Base-by-base conservation (phyloP, 805 yeast species). In the Ogataea methylovora region DNA sequence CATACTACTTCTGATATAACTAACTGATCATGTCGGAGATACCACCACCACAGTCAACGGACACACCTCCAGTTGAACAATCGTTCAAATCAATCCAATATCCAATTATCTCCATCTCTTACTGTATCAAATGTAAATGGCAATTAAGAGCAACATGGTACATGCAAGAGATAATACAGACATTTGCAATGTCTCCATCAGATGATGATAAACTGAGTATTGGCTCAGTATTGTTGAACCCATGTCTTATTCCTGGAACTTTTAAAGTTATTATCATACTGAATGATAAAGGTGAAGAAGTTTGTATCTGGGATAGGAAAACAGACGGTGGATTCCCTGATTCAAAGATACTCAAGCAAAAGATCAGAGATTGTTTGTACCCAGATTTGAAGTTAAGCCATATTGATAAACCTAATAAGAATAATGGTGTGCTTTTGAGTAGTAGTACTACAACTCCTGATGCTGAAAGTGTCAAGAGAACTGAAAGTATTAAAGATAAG, bases 101-200 rank as follows among this genome's bases (percentile, higher is more conserved):
- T 38, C 92, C 94, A 2, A 62, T 76, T 29, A 71, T 86, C 2
- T 60, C 74, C 4, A 84, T 86, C 27, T 68, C 73, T 44, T 86
- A 79, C 58, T 86, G 96, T 52, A 80, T 82, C 25, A 74, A 71
- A 50, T 86, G 96, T 63, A 81, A 82, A 48, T 86, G 96, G 96
- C 82, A 83, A 46, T 69, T 84, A 30, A 62, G 96, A 10, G 94
- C 95, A 2, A 70, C 84, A 0, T 87, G 95, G 95, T 84, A 84
- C 45, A 62, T 76, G 22, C 95, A 84, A 52, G 96, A 86, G 55
- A 61, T 87, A 2, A 58, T 86, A n/a, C 85, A 82, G 48, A 87
- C 96, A 0, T 87, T 85, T 54, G 47, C 48, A 29, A 49, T 43
- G 6, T 38, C 41, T 9, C 29, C 29, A 5, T 33, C 31, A 14